These are phyloP conservation scores for Emydomyces testavorans DNA, from an alignment of 2,329 filamentous ascomycete species.

Conservation along the genomic window DNA sequence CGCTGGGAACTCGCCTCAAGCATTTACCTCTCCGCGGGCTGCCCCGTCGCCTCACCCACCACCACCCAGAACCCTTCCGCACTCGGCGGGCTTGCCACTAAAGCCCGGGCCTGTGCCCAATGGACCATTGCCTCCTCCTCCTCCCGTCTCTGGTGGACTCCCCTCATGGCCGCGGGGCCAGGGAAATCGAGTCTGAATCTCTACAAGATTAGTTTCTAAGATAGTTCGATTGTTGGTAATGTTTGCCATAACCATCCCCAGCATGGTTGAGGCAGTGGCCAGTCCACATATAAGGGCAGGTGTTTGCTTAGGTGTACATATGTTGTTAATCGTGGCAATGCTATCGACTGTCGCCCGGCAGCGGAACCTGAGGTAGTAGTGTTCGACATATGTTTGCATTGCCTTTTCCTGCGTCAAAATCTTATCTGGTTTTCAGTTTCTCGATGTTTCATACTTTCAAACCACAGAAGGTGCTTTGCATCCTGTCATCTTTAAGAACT, in stretches of 20 bases:
- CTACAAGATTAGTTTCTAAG: not conserved
- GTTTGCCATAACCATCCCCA: no score
- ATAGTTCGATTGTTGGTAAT: no score
- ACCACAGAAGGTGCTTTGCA: not conserved
- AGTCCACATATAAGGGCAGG: no score
- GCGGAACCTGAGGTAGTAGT: no score
- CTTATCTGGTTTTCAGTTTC: no score
- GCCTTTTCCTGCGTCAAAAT: no score
- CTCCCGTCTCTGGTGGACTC: constrained; percentile 32
- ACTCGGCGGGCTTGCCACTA: constrained; percentile 53
- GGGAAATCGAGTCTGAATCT: constrained; percentile 3
- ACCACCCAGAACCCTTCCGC: constrained; percentile 27
- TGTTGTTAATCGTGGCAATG: no score
- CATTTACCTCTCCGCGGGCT: constrained; percentile 11
- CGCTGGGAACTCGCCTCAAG: constrained; percentile 8
- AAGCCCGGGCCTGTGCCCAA: constrained; percentile 49
- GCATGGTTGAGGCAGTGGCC: no score
- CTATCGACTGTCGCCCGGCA: no score
- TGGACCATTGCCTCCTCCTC: constrained; percentile 47
- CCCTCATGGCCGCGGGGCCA: constrained; percentile 8
- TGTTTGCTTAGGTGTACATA: not conserved
- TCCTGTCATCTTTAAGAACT: not conserved
- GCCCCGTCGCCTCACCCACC: constrained; percentile 13
- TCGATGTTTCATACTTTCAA: no score
- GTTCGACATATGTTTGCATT: no score